Base-by-base conservation (phyloP, 305 asterid genomes). In the Fraxinus nigra region DNA sequence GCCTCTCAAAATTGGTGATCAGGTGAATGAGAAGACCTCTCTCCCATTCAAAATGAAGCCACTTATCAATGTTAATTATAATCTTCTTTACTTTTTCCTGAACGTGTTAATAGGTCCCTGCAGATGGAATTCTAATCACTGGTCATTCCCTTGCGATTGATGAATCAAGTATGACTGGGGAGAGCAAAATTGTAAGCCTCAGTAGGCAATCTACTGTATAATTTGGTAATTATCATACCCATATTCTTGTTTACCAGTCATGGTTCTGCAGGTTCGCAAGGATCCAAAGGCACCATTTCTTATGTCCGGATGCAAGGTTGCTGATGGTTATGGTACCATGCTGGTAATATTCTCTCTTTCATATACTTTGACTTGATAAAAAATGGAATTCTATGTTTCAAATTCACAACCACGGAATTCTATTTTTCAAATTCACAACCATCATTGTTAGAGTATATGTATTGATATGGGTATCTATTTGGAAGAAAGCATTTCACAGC, bases 131-230 rank as follows among this genome's bases (percentile, higher is more conserved):
- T 81, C 89, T 95, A 77, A 78, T 93, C 32, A 83, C 89, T 67
- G 97, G 97, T 80, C 98, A 95, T 33, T 94, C 98, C 78, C 97
- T 95, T 46, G 88, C 98, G 34, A 82, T 94, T 85, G 99, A 95
- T 84, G 99, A 95, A 88, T 95, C 99, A 75, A 95, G 99, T 85
- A 95, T 95, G 99, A 95, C 99, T 33, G 98, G 98, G 84, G 99
- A 95, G 89, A 94, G 98, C 86, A 95, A 93, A 89, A 94, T 93
- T 79, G 99, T 95, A 85, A 88, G 98, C 81, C 67, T 82, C 80
- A 70, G 67, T 76, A 73, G 63, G 20, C 70, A 61, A 65, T 85
- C 11, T 77, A 5, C 73, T 80, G 48, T 76, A 30, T 30, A 38
- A 75, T 22, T 43, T 20, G n/a, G 10, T 69, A 82, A 78, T 80